Base-by-base conservation (phyloP, 2,329 filamentous ascomycete species). In the Colletotrichum lupini region DNA sequence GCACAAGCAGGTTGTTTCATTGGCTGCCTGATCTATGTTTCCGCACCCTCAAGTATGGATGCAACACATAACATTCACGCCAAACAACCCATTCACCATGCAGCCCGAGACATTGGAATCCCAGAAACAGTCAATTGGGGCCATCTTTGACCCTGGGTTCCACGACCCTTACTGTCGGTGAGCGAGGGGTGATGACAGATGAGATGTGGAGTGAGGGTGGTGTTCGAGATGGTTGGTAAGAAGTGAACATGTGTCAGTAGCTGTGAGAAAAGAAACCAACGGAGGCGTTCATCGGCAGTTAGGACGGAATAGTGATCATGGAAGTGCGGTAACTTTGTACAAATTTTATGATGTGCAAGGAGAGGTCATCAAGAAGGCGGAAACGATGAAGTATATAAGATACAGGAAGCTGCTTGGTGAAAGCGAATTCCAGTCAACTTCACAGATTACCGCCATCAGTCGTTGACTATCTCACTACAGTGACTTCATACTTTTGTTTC, bases 241-340 rank as follows among this genome's bases (percentile, higher is more conserved):
- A 55, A 67, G 58, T 64, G 37, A 65, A 70, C 12, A 16, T 53
- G 62, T 63, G 49, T 69, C 60, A 58, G 60, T 61, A 26, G 11
- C 37, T 28, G n/a, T 53, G 49, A 28, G 53, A 66, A 71, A 71
- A 71, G 67, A 52, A 71, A 73, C 11, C 26, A 66, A 62, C 19
- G 69, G 75, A 77, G 74, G 74, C 71, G 76, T 69, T 66, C 72
- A 70, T 76, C 56, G 72, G 67, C 75, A 28, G 22, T 24, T 3
- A 26, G 5, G 28, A n/a, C 24, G 42, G 67, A 74, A 63, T 60
- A 71, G 66, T 70, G 57, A 74, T 67, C 71, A 74, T 37, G 24
- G 32, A 35, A 26, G 72, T 49, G n/a, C 14, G 3, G 14, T 6
- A 8, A 19, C 14, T 6, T 12, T 26, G 46, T 22, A 59, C 5